These are phyloP conservation scores for Pyricularia pennisetigena DNA, from an alignment of 2,329 filamentous ascomycete species.

Conservation along the genomic window DNA sequence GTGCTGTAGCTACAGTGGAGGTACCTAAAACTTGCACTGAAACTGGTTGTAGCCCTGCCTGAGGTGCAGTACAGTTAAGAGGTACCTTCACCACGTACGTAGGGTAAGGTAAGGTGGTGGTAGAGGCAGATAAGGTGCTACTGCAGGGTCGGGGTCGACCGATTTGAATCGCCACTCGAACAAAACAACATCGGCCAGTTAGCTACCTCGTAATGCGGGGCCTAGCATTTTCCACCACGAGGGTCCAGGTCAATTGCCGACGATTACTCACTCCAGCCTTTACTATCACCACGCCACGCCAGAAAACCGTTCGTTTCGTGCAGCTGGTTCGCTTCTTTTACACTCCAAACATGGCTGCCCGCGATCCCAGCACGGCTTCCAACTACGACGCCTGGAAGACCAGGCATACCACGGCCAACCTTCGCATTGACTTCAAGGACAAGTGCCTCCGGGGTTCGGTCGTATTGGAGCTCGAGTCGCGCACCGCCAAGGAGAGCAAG, in stretches of 20 bases:
- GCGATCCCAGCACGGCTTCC: constrained; percentile 82
- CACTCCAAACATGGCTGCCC: constrained; percentile 26
- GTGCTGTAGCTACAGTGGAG: background rate
- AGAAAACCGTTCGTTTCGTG: background rate
- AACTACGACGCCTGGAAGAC: constrained; percentile 88
- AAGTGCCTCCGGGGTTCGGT: constrained; percentile 72
- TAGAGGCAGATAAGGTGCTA: background rate
- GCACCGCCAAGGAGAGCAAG: constrained; percentile 61
- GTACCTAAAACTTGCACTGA: background rate
- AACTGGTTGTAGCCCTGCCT: background rate
- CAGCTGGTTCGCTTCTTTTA: constrained; percentile 12
- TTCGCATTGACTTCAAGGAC: constrained; percentile 75
- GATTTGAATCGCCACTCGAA: background rate
- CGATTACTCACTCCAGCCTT: background rate
- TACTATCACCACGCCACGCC: background rate
- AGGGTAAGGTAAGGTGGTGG: background rate
- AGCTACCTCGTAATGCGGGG: background rate
- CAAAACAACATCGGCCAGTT: background rate
- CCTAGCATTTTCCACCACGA: background rate
- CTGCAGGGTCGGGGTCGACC: background rate
- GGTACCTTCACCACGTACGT: background rate
- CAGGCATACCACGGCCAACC: constrained; percentile 70
- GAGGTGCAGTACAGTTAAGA: background rate
- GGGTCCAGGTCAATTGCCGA: background rate
- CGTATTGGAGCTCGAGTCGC: constrained; percentile 63